Evolutionary conservation across 2,329 filamentous ascomycete genomes (phyloP).

Genomic region (Sporothrix variecibatus): DNA sequence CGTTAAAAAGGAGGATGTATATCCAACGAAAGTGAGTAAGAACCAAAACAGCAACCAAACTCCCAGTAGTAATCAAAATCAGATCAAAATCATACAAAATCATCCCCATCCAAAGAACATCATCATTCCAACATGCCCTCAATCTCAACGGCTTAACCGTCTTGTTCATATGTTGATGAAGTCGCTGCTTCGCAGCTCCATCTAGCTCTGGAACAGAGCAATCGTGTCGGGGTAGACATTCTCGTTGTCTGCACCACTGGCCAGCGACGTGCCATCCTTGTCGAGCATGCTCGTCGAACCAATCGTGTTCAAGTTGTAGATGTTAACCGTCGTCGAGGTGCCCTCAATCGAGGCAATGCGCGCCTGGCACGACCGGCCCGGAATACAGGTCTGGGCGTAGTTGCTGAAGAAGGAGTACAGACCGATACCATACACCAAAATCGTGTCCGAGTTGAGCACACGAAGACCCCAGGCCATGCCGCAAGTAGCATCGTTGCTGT

Average conservation of each 20-base stretch:
- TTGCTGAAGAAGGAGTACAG: conserved; percentile 70
- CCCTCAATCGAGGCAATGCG: conserved; percentile 43
- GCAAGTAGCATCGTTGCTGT: conserved; percentile 42
- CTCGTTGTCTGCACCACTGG: conserved; percentile 42
- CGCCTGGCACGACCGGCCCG: conserved; percentile 50
- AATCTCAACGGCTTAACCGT: neutral
- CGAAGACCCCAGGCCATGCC: conserved; percentile 66
- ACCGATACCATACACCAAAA: conserved; percentile 64
- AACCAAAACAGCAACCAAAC: neutral
- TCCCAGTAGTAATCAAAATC: neutral
- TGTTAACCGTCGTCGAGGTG: conserved; percentile 37
- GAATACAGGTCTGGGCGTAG: conserved; percentile 55
- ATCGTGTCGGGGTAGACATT: conserved; percentile 45
- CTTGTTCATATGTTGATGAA: neutral
- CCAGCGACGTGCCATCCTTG: conserved; percentile 40
- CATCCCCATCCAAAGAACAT: neutral
- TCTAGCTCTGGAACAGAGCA: conserved; percentile 35
- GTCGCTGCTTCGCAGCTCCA: neutral
- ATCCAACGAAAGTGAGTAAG: neutral
- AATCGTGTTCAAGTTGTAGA: conserved; percentile 51
- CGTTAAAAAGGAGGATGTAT: neutral
- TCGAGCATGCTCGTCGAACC: conserved; percentile 46
- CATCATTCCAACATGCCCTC: no score
- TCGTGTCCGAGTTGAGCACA: conserved; percentile 56
- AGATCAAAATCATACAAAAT: neutral